These are phyloP conservation scores for Psilocybe sp. DNA, from an alignment of 768 basidiomycete genomes.

Conservation along the genomic window DNA sequence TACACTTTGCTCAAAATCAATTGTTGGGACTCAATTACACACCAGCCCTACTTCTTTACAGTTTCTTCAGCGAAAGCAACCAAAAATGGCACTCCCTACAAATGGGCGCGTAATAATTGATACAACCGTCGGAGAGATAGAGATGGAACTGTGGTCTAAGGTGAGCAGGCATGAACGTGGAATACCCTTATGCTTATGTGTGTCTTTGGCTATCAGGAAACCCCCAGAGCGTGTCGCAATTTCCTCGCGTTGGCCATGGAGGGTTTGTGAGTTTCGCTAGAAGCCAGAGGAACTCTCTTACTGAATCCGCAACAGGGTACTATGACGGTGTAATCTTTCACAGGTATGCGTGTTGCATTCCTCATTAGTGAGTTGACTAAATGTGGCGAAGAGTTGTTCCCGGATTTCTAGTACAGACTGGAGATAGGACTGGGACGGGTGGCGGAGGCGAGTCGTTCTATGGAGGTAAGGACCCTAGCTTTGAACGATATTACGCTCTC, in stretches of 20 bases:
- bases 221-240: slow-evolving; percentile 91
- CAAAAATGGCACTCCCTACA: slow-evolving; percentile 76
- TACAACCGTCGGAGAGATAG: slow-evolving; percentile 84
- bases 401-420: slow-evolving; percentile 91
- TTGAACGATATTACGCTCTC: background rate
- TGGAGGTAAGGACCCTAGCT: slow-evolving; percentile 54
- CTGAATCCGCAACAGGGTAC: slow-evolving; percentile 59
- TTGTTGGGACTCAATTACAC: no score
- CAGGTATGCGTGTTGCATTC: slow-evolving; percentile 44
- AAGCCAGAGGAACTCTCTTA: background rate
- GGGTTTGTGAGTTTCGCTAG: slow-evolving; percentile 50
- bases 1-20: no score
- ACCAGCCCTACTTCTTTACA: no score
- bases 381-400: slow-evolving; percentile 65
- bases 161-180: slow-evolving; percentile 30
- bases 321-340: slow-evolving; percentile 97
- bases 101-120: slow-evolving; percentile 84
- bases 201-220: slow-evolving; percentile 53
- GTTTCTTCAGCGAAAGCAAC: no score
- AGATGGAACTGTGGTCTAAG: slow-evolving; percentile 93
- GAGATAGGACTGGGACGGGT: slow-evolving; percentile 90
- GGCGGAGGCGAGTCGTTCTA: slow-evolving; percentile 93
- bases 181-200: background rate
- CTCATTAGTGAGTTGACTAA: background rate
- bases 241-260: slow-evolving; percentile 87